Evolutionary conservation across 129 eudicot species (phyloP), one percentile per base, ranked within the genome.

Genomic region (Escallonia rubra): DNA sequence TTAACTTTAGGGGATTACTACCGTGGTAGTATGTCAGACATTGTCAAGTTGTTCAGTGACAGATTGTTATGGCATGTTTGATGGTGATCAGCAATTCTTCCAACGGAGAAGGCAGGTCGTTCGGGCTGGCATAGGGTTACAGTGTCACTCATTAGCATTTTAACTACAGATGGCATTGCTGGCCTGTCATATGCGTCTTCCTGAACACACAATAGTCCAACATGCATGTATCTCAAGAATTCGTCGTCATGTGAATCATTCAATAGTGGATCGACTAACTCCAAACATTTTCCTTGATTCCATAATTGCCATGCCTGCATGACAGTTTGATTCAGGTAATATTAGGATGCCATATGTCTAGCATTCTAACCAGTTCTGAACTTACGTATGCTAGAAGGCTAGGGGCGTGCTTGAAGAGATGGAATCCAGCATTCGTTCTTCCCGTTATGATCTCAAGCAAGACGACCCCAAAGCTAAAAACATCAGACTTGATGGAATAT

Each of bases 391-490:
- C 12, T 2, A 53, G 50, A 41, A 70, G 64, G 58, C 65, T 69
- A 57, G 47, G 55, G 52, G 40, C 43, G 13, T 3, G 43, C 39
- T 51, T 47, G 16, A 50, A 14, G 48, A 46, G 50, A 70, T 40
- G 66, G 52, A 14, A 59, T 39, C 11, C 66, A 48, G 47, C 46
- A 48, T 70, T 70, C 51, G 12, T 70, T 59, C n/a, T 67, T 23
- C 89, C 89, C 54, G 66, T 75, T 47, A 83, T 66, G 7, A 83
- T 76, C 59, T 83, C 85, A 8, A 79, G 72, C 42, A 83, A 65
- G n/a, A 83, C 54, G 62, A 79, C 85, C 4, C 89, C 89, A 9
- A 76, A 83, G 73, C 89, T 83, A 57, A 62, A 83, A 49, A 83
- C 82, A 70, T 83, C 89, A 47, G 83, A 83, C 60, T 83, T 83